Evolutionary conservation across 2,329 filamentous ascomycete species (phyloP).

Genomic region (Pestalotiopsis fici): DNA sequence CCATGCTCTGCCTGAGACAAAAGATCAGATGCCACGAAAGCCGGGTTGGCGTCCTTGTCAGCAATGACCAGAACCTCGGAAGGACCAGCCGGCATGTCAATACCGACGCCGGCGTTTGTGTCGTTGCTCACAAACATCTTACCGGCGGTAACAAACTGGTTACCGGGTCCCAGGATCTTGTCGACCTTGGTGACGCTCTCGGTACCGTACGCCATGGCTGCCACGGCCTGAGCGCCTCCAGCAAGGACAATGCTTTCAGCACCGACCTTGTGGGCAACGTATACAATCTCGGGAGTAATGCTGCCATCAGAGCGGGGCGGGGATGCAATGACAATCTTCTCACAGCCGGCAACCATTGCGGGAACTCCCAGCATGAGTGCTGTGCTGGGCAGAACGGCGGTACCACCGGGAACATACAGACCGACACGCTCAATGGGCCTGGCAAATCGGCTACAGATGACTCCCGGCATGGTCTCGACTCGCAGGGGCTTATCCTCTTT

Average conservation of each 20-base stretch:
- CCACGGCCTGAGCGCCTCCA: constrained; percentile 92
- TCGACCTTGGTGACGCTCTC: constrained; percentile 94
- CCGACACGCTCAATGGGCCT: constrained; percentile 95
- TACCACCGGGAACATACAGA: constrained; percentile 93
- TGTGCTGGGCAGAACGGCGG: constrained; percentile 93
- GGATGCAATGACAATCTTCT: constrained; percentile 90
- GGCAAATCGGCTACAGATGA: constrained; percentile 90
- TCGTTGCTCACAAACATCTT: constrained; percentile 99
- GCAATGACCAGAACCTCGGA: constrained; percentile 97
- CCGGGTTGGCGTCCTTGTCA: constrained; percentile 83
- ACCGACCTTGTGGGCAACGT: constrained; percentile 94
- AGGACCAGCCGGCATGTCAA: constrained; percentile 97
- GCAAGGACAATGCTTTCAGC: constrained; percentile 95
- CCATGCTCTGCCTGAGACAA: constrained; percentile 97
- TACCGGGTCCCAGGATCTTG: constrained; percentile 96
- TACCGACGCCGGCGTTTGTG: constrained; percentile 90
- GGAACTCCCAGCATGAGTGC: constrained; percentile 98
- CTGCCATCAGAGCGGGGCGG: constrained; percentile 87
- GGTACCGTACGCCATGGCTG: constrained; percentile 96
- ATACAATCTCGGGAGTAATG: constrained; percentile 95
- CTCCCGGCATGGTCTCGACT: constrained; percentile 97
- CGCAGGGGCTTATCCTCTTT: constrained; percentile 78
- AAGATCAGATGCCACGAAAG: constrained; percentile 93
- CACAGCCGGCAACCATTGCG: constrained; percentile 94
- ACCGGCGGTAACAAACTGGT: constrained; percentile 96